A percentile compares a stretch with the other conserved stretches of the same genome.
Evolutionary conservation across 164 flowering plant genomes (phyloP).

Genomic region (Kingdonia uniflora): DNA sequence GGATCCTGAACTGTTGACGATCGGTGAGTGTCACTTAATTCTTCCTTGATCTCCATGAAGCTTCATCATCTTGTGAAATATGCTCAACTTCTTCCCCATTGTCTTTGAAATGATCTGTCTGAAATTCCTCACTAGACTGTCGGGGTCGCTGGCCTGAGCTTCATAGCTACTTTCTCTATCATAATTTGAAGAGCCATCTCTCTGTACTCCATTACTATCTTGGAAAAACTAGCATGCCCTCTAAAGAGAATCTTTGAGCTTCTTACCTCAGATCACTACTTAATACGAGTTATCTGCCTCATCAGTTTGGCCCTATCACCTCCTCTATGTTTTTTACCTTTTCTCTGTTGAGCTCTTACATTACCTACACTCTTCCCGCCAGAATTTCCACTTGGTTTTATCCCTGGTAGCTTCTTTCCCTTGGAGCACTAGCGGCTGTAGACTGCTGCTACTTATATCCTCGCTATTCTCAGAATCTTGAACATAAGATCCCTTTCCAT

Average conservation of each 20-base stretch:
- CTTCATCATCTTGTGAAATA: conserved; percentile 24
- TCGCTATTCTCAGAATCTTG: conserved; percentile 64
- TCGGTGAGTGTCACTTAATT: conserved; percentile 19
- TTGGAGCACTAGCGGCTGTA: conserved; percentile 70
- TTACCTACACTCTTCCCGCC: conserved; percentile 27
- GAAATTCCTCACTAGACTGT: conserved; percentile 27
- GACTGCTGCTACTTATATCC: conserved; percentile 70
- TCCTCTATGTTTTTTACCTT: conserved; percentile 59
- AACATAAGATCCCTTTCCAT: conserved; percentile 17
- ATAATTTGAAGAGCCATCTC: conserved; percentile 30
- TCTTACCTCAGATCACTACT: conserved; percentile 69
- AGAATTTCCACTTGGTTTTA: conserved; percentile 27
- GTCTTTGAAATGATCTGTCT: conserved; percentile 21
- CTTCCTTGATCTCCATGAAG: conserved; percentile 31
- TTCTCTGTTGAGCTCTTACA: conserved; percentile 26
- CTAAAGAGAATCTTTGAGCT: conserved; percentile 46
- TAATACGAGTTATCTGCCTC: conserved; percentile 49
- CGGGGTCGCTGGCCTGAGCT: conserved; percentile 23
- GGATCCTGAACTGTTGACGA: conserved; percentile 37
- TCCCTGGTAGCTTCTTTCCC: conserved; percentile 20
- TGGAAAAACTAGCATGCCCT: conserved; percentile 25
- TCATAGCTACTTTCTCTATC: conserved; percentile 37
- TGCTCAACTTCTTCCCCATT: conserved; percentile 39
- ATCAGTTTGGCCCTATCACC: conserved; percentile 34
- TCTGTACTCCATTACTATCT: conserved; percentile 30